Evolutionary conservation across 2,329 filamentous ascomycete genomes (phyloP), one percentile per base, ranked within the genome.

Genomic region (Amauroascus verrucosus): DNA sequence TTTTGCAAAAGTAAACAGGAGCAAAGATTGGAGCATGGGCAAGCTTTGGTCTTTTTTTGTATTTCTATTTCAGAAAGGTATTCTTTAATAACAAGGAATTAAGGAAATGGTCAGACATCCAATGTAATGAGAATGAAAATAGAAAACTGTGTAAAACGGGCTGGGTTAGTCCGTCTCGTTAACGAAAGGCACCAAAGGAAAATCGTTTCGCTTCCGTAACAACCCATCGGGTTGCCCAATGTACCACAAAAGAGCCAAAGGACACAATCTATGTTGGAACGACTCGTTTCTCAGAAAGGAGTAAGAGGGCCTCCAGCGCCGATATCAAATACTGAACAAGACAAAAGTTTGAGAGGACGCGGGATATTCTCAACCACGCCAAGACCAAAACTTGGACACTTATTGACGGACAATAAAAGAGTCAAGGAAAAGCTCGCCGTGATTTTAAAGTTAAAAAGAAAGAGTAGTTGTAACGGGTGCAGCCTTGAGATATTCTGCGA

Each of bases 21-120:
- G 8, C 5, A 32, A 6, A 6, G 28, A 6, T 32, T 11, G 28
- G 28, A 11, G 11, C 33, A 14, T 35, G n/a, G n/a, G 32, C 30
- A 3, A 50, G 13, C 43, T 50, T 50, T 30, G 8, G 43, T 41
- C 6, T 51, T 37, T 38, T 48, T 38, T 38, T 37, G 5, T 37
- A 26, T 37, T 48, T 37, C 33, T 48, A 48, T 26, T 18, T 48
- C 26, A 18, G 13, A 48, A 35, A 48, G 16, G 33, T 48, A 26
- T n/a, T 38, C 22, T n/a, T 48, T 18, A 22, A 48, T 16, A 28
- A 18, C 2, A 28, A 32, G 18, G 22, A 20, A 38, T 18, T 26
- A 28, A 13, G 3, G 33, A 38, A 45, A 45, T 6, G 2, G n/a
- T 38, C 45, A 35, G 16, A 38, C 46, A 48, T 48, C 32, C 46